A percentile compares a stretch with the other conserved stretches of the same genome.
Evolutionary conservation across 768 basidiomycete genomes (phyloP).

Genomic region (Neoboletus subvelutipes): DNA sequence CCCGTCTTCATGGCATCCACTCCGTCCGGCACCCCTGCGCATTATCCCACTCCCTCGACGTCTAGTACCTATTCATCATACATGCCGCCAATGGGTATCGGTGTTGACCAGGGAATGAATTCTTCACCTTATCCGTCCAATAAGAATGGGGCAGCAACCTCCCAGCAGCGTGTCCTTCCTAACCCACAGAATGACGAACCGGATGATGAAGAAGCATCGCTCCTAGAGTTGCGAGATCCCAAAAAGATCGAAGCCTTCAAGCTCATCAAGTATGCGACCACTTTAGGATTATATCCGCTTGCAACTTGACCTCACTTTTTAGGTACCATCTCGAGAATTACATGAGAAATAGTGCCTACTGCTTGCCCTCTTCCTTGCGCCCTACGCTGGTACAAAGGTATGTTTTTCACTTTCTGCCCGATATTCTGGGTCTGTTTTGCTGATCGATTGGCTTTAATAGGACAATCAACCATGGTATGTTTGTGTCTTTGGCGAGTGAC

Average conservation of each 20-base stretch:
- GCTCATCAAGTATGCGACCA: conserved; percentile 62
- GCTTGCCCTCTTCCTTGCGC: conserved; percentile 81
- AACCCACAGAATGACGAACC: conserved; percentile 41
- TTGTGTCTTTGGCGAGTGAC: background rate
- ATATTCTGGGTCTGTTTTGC: background rate
- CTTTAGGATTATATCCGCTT: background rate
- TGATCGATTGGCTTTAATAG: conserved; percentile 36
- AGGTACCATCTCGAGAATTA: conserved; percentile 94
- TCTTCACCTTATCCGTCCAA: conserved; percentile 48
- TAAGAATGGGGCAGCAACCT: conserved; percentile 24
- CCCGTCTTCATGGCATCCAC: conserved; percentile 61
- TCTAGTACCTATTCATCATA: conserved; percentile 42
- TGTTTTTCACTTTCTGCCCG: conserved; percentile 6
- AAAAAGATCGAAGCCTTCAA: conserved; percentile 80
- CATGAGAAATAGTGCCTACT: conserved; percentile 81
- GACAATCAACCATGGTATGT: conserved; percentile 80
- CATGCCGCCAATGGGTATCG: conserved; percentile 56
- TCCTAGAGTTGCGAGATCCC: conserved; percentile 46
- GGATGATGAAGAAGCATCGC: conserved; percentile 51
- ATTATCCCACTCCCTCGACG: conserved; percentile 43
- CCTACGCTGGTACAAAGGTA: conserved; percentile 88
- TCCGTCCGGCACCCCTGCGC: conserved; percentile 38
- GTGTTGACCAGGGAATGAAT: conserved; percentile 53
- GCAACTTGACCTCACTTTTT: background rate
- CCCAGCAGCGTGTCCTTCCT: conserved; percentile 27